Evolutionary conservation across 1,139 yeast species (phyloP).

Genomic region (Lodderomyces metapsilosis): DNA sequence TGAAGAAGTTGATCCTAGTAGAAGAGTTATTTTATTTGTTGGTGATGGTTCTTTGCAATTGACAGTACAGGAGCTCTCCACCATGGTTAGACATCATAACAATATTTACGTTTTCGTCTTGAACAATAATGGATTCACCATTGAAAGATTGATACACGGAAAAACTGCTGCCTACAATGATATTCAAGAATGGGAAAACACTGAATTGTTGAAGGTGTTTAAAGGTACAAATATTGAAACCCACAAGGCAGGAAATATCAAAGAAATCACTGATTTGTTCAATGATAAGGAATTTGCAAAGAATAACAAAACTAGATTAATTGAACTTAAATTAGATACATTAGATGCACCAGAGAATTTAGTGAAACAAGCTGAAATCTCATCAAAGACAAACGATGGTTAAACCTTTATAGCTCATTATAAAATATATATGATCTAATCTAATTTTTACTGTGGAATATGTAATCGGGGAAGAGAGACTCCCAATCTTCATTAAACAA

Average conservation of each 20-base stretch:
- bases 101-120: conserved; percentile 37
- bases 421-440: conserved; percentile 1
- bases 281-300: conserved; percentile 25
- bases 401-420: not conserved
- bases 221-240: conserved; percentile 31
- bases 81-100: conserved; percentile 33
- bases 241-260: conserved; percentile 23
- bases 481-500: conserved; percentile 53
- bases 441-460: conserved; percentile 19
- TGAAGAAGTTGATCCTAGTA: conserved; percentile 32
- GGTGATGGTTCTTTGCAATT: conserved; percentile 46
- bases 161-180: conserved; percentile 34
- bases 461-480: conserved; percentile 45
- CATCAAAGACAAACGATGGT: conserved; percentile 40
- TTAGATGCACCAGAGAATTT: conserved; percentile 39
- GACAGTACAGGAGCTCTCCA: conserved; percentile 42
- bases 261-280: conserved; percentile 28
- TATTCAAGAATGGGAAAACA: conserved; percentile 41
- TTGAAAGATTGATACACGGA: conserved; percentile 41
- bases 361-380: conserved; percentile 39
- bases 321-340: conserved; percentile 34
- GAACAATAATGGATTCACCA: conserved; percentile 41
- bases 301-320: conserved; percentile 31
- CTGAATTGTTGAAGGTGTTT: conserved; percentile 28
- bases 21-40: conserved; percentile 21